These are phyloP conservation scores for Termitomyces sp. DNA, from an alignment of 768 basidiomycete genomes.

Conservation along the genomic window DNA sequence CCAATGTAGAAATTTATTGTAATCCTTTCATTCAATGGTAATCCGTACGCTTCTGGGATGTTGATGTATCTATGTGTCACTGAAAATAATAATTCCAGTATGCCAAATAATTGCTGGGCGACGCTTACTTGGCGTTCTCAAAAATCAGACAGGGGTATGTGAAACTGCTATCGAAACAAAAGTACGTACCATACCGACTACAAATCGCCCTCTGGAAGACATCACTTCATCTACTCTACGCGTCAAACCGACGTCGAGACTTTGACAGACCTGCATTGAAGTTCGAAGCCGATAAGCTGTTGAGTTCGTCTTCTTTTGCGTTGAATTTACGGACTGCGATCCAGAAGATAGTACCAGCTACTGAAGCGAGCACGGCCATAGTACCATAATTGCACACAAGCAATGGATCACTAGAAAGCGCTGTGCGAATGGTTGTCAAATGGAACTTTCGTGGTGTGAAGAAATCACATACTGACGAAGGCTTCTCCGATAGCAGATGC, in stretches of 20 bases:
- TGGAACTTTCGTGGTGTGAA: not conserved
- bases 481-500: constrained; percentile 62
- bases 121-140: not conserved
- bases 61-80: not conserved
- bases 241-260: not conserved
- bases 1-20: no score
- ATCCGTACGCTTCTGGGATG: not conserved
- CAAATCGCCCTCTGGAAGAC: not conserved
- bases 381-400: constrained; percentile 71
- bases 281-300: constrained; percentile 31
- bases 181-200: not conserved
- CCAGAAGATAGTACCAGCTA: constrained; percentile 54
- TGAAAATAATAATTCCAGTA: not conserved
- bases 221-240: not conserved
- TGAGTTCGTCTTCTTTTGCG: constrained; percentile 55
- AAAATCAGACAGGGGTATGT: not conserved
- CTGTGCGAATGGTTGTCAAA: constrained; percentile 19
- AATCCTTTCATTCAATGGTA: no score
- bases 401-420: constrained; percentile 66
- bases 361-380: constrained; percentile 47
- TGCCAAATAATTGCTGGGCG: not conserved
- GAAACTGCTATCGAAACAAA: not conserved
- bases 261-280: not conserved
- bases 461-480: constrained; percentile 51
- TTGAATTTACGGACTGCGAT: constrained; percentile 52